Percentiles rank a stretch among this genome's conserved stretches.
Evolutionary conservation across 352 stramenopile species (phyloP).

Genomic region (Poterioochromonas sp.): DNA sequence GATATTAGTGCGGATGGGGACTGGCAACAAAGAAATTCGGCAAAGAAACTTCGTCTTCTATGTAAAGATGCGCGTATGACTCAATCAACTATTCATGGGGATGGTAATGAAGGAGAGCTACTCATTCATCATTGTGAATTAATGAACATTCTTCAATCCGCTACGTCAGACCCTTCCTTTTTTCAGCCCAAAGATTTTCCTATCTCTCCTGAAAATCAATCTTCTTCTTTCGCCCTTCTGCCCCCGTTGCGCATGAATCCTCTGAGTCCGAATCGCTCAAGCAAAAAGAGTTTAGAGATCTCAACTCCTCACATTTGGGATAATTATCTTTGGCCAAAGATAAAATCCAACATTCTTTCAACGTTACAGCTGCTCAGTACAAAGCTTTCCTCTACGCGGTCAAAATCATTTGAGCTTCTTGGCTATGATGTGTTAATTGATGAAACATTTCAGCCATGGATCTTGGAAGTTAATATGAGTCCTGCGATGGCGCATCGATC

Average conservation of each 20-base stretch:
- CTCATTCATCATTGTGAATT: background rate
- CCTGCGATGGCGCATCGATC: conserved; percentile 22
- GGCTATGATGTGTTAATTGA: conserved; percentile 24
- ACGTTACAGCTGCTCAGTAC: background rate
- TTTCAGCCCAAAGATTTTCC: no score
- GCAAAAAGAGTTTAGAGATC: no score
- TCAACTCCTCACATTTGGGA: no score
- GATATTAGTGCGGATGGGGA: background rate
- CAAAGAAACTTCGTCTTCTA: no score
- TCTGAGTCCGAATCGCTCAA: background rate
- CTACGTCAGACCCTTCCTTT: background rate
- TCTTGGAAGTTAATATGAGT: conserved; percentile 23
- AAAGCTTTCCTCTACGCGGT: background rate
- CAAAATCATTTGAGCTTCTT: conserved; percentile 14
- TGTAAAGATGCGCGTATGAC: background rate
- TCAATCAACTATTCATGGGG: background rate
- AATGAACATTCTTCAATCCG: background rate
- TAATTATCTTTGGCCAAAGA: background rate
- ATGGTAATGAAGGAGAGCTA: no score
- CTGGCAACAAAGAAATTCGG: background rate
- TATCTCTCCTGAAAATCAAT: no score
- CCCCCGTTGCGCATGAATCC: background rate
- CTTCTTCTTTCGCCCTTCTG: no score
- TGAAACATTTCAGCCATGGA: background rate
- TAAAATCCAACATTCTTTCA: background rate